These are phyloP conservation scores for Colletotrichum cordylinicola DNA, from an alignment of 2,329 filamentous ascomycete genomes.

Conservation along the genomic window DNA sequence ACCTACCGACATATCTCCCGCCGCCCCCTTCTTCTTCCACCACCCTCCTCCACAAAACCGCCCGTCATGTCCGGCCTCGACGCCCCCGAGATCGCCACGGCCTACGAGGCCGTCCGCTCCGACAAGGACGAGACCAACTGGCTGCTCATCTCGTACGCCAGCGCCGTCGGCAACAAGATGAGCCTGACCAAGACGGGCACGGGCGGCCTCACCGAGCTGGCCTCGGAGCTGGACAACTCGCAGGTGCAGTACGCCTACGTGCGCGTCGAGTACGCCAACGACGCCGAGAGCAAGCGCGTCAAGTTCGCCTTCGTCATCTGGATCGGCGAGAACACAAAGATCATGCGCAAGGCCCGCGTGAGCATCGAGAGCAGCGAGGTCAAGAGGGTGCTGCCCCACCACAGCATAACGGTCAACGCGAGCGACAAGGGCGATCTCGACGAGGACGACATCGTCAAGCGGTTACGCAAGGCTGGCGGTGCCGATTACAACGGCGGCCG, in stretches of 20 bases:
- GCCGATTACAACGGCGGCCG: constrained; percentile 74
- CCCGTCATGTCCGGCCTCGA: constrained; percentile 60
- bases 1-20: neutral
- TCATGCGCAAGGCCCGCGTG: constrained; percentile 74
- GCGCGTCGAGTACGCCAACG: constrained; percentile 73
- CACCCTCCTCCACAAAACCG: neutral
- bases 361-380: constrained; percentile 71
- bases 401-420: constrained; percentile 70
- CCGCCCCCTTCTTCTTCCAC: neutral
- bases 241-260: constrained; percentile 72
- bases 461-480: constrained; percentile 70
- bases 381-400: constrained; percentile 67
- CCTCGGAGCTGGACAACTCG: constrained; percentile 58
- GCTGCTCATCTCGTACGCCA: constrained; percentile 69
- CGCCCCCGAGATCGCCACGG: constrained; percentile 63
- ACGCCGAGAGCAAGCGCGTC: constrained; percentile 70
- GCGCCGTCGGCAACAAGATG: constrained; percentile 61
- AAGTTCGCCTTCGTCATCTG: constrained; percentile 74
- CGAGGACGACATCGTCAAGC: constrained; percentile 64
- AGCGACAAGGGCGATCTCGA: constrained; percentile 65
- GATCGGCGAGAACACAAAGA: constrained; percentile 69
- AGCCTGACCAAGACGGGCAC: constrained; percentile 61
- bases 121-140: constrained; percentile 72
- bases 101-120: constrained; percentile 71
- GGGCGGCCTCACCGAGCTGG: constrained; percentile 66